Base-by-base conservation (phyloP, 805 yeast genomes). In the Wickerhamomyces strasburgensis region DNA sequence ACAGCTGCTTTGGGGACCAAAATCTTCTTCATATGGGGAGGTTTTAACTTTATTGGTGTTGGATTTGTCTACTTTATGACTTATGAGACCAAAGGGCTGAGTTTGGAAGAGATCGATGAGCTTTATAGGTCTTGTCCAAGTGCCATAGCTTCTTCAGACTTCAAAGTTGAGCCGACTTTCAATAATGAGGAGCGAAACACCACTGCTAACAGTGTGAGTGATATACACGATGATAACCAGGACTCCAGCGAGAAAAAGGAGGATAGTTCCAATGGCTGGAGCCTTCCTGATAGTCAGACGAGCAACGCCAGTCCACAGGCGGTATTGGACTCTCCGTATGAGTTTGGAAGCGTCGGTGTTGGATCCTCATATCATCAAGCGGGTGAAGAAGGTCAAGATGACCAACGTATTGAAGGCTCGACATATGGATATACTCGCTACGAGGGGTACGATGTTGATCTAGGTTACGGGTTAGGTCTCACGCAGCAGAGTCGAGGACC, bases 11-110 rank as follows among this genome's bases (percentile, higher is more conserved):
- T 82, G 40, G 90, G 89, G 0, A 73, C 80, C 19, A 78, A 73
- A 43, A 82, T 84, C 18, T 84, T 84, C 58, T 84, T 82, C 56
- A 64, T 84, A 5, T 84, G 94, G 94, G 93, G 93, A 5, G 75
- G 84, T 1, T 62, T 76, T 40, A 82, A 80, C 57, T 64, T 75
- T 2, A 30, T 69, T 5, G 87, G 82, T 1, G 72, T 75, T 4
- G 46, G 80, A 3, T 72, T 79, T 43, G 79, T 78, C 5, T 81
- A 79, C 57, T 73, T 82, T 35, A 65, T 72, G 38, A 85, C 84
- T 24, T 84, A 80, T 60, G 93, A 84, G 57, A 85, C 95, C 0
- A 80, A 76, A 50, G 94, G 94, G 0, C 65, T 85, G 35, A 75
- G 79, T 50, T 70, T 86, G 55, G 95, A 86, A 60, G 87, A 86